phyloP scores from a whole-genome alignment of 495 filamentous ascomycete genomes.

The Lasiosphaeriaceae sp. region DNA sequence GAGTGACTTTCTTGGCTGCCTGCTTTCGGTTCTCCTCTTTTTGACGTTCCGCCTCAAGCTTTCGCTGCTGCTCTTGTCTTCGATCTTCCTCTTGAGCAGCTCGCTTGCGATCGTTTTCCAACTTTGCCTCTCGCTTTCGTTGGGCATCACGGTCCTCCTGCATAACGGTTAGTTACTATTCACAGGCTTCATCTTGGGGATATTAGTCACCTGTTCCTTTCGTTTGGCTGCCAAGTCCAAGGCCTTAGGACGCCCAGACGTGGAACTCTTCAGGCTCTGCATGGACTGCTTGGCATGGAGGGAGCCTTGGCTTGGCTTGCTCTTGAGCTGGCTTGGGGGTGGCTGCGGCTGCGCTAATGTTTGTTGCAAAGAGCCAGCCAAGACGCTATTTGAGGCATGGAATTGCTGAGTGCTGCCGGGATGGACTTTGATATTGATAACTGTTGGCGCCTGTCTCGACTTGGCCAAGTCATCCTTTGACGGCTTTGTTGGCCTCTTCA shows the following conservation, averaged over 20 bases:
- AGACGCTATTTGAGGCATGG: slow-evolving; percentile 54
- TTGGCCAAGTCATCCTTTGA: slow-evolving; percentile 63
- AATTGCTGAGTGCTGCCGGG: slow-evolving; percentile 64
- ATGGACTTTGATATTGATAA: slow-evolving; percentile 78
- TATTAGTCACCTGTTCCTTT: slow-evolving; percentile 50
- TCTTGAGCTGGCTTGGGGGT: slow-evolving; percentile 37
- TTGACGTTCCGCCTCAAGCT: slow-evolving; percentile 37
- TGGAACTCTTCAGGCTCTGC: slow-evolving; percentile 65
- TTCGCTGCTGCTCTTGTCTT: slow-evolving; percentile 44
- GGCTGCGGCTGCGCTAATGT: slow-evolving; percentile 48
- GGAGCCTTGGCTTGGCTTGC: slow-evolving; percentile 65
- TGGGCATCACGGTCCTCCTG: slow-evolving; percentile 72
- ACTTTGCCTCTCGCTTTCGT: slow-evolving; percentile 74
- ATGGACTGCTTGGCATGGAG: slow-evolving; percentile 61
- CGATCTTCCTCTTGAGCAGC: slow-evolving; percentile 58
- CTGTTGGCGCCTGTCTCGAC: slow-evolving; percentile 68
- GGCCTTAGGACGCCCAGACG: slow-evolving; percentile 56
- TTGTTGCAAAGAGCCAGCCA: slow-evolving; percentile 58
- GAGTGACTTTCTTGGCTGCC: slow-evolving; percentile 64
- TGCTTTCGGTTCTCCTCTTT: slow-evolving; percentile 47
- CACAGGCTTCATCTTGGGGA: not conserved
- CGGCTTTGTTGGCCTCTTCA: slow-evolving; percentile 66
- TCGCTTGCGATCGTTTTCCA: slow-evolving; percentile 72
- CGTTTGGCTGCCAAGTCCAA: slow-evolving; percentile 66
- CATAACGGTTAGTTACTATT: not conserved